Evolutionary conservation across 352 stramenopile species (phyloP).

Genomic region (Globisporangium spinosum): DNA sequence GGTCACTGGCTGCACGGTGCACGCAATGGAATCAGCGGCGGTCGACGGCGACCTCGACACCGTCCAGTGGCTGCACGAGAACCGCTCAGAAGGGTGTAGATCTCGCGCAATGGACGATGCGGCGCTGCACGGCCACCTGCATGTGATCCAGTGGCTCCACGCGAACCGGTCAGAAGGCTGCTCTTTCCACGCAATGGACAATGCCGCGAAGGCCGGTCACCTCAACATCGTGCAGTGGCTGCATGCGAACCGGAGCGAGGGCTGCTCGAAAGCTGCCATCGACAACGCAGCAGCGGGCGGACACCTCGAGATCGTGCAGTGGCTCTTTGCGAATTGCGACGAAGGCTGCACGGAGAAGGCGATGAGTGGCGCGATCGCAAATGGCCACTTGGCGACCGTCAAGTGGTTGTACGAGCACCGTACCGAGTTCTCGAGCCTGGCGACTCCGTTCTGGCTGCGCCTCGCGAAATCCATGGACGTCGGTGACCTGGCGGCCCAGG

Average conservation of each 20-base stretch:
- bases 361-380: conserved; percentile 21
- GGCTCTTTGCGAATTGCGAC: conserved; percentile 17
- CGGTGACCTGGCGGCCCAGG: neutral
- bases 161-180: neutral
- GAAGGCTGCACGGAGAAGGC: conserved; percentile 16
- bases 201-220: neutral
- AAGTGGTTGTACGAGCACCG: conserved; percentile 22
- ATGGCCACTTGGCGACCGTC: conserved; percentile 21
- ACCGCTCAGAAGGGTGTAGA: neutral
- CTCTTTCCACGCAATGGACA: neutral
- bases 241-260: conserved; percentile 15
- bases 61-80: conserved; percentile 7
- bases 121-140: neutral
- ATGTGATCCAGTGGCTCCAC: conserved; percentile 1
- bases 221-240: conserved; percentile 16
- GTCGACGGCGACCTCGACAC: conserved; percentile 7
- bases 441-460: neutral
- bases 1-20: neutral
- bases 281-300: conserved; percentile 25
- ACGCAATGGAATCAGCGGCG: conserved; percentile 10
- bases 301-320: conserved; percentile 25
- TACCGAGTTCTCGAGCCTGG: neutral
- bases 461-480: conserved; percentile 2
- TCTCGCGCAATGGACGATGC: neutral
- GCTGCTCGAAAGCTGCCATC: conserved; percentile 24